Conservation (phyloP, 2,329 filamentous ascomycete genomes). For the Graphilbum ipis-grandicollis region DNA sequence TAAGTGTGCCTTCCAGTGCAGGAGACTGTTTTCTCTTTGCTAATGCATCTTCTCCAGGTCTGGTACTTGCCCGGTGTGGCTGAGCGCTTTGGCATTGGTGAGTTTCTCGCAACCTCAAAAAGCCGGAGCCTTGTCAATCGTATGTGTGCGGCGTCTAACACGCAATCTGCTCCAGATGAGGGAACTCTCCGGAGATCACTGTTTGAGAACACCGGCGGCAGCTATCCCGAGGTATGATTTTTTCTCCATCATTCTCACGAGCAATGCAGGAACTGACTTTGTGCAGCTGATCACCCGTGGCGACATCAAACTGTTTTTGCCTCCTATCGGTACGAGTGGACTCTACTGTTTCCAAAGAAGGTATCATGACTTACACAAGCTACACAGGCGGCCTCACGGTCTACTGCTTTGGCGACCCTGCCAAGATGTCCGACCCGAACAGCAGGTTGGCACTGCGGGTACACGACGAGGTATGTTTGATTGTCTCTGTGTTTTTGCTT, state of each 20-base stretch:
- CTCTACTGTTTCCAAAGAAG: not conserved
- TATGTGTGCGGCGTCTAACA: too few species aligned
- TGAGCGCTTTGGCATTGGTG: constrained; percentile 78
- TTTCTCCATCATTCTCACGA: not conserved
- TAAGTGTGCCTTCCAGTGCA: constrained; percentile 32
- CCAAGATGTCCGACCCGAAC: constrained; percentile 79
- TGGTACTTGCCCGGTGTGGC: constrained; percentile 82
- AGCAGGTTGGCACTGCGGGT: constrained; percentile 69
- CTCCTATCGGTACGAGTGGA: constrained; percentile 55
- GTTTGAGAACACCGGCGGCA: constrained; percentile 91
- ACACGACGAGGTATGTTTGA: constrained; percentile 40
- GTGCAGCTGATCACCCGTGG: constrained; percentile 65
- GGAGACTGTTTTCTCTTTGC: too few species aligned
- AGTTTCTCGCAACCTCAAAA: too few species aligned
- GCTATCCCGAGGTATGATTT: constrained; percentile 59
- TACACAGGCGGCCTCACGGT: constrained; percentile 64
- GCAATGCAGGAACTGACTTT: not conserved
- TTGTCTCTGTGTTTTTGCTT: not conserved
- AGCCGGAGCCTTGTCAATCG: too few species aligned
- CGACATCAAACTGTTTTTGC: constrained; percentile 90
- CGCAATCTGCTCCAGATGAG: constrained; percentile 51
- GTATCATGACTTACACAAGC: not conserved
- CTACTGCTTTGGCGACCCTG: constrained; percentile 90
- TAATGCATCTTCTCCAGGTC: constrained; percentile 29
- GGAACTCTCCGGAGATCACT: constrained; percentile 68